A percentile compares a stretch with the other conserved stretches of the same genome.
phyloP scores from a whole-genome alignment of 2,329 filamentous ascomycete species.

The Escovopsis weberi region DNA sequence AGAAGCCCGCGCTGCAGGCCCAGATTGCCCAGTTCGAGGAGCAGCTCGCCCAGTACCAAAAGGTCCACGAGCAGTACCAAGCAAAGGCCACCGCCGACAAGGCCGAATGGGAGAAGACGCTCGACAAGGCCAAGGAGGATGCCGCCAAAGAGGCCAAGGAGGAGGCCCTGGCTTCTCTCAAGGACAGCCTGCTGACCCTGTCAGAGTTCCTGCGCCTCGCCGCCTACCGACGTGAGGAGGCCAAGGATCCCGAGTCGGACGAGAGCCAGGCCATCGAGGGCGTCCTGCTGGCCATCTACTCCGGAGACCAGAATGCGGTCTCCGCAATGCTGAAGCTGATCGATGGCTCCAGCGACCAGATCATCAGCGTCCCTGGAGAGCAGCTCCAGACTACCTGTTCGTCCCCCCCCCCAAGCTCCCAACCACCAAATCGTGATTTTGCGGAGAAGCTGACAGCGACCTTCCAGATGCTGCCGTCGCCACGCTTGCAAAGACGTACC shows the following conservation, averaged over 20 bases:
- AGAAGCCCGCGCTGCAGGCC: constrained; percentile 58
- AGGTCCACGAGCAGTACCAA: constrained; percentile 60
- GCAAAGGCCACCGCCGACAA: constrained; percentile 42
- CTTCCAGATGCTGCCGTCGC: constrained; percentile 22
- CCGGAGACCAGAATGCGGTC: constrained; percentile 61
- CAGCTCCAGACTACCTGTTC: constrained; percentile 57
- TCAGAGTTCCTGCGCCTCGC: constrained; percentile 72
- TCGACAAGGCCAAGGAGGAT: constrained; percentile 41
- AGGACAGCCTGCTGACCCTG: constrained; percentile 52
- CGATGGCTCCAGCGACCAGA: constrained; percentile 52
- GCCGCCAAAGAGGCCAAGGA: constrained; percentile 38
- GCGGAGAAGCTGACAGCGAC: too few relatives aligned
- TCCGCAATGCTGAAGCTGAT: constrained; percentile 64
- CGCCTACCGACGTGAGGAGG: constrained; percentile 59
- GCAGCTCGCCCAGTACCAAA: constrained; percentile 59
- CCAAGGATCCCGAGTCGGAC: constrained; percentile 47
- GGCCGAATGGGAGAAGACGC: constrained; percentile 42
- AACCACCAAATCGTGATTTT: too few relatives aligned
- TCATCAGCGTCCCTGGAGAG: constrained; percentile 50
- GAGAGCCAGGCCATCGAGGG: constrained; percentile 74
- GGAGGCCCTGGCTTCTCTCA: constrained; percentile 36
- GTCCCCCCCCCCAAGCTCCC: too few relatives aligned
- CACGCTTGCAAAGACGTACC: constrained; percentile 38
- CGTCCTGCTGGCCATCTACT: constrained; percentile 63
- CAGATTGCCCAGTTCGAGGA: constrained; percentile 59